These are phyloP conservation scores for Paragyromitra xinjiangensis DNA, from an alignment of 495 filamentous ascomycete species.

Conservation along the genomic window DNA sequence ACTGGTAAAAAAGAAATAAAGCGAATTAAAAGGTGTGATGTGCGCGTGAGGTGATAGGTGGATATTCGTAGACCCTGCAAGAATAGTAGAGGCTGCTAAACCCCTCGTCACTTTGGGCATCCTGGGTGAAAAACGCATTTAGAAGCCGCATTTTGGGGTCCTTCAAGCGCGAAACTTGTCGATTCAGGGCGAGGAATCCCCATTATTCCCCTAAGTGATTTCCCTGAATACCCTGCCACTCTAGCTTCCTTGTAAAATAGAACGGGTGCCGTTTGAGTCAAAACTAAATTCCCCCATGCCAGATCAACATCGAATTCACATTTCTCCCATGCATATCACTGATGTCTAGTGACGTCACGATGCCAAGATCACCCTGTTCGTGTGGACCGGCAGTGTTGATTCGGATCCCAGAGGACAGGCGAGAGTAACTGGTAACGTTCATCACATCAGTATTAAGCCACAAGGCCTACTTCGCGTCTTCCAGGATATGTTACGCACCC, in stretches of 20 bases:
- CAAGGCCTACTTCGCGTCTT: neutral
- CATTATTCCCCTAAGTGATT: neutral
- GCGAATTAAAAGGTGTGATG: neutral
- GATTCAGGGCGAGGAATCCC: conserved; percentile 3
- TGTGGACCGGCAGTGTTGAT: neutral
- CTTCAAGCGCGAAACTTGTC: neutral
- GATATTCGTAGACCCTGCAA: conserved; percentile 1
- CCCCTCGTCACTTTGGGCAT: neutral
- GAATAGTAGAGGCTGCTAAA: neutral
- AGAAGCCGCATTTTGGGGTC: neutral
- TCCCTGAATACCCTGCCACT: neutral
- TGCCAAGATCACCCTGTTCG: conserved; percentile 8
- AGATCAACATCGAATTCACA: conserved; percentile 31
- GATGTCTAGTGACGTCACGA: conserved; percentile 17
- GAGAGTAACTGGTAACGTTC: neutral
- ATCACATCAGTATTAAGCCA: neutral
- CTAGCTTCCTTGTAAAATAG: neutral
- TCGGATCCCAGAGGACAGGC: too few relatives aligned
- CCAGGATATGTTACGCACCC: neutral
- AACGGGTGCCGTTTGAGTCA: conserved; percentile 1
- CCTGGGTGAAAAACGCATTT: neutral
- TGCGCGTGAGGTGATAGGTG: neutral
- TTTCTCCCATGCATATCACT: conserved; percentile 24
- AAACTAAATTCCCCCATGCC: conserved; percentile 20
- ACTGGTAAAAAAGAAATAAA: conserved; percentile 18